Evolutionary conservation across 352 stramenopile species (phyloP).

Genomic region (Globisporangium rhizosaccharum): DNA sequence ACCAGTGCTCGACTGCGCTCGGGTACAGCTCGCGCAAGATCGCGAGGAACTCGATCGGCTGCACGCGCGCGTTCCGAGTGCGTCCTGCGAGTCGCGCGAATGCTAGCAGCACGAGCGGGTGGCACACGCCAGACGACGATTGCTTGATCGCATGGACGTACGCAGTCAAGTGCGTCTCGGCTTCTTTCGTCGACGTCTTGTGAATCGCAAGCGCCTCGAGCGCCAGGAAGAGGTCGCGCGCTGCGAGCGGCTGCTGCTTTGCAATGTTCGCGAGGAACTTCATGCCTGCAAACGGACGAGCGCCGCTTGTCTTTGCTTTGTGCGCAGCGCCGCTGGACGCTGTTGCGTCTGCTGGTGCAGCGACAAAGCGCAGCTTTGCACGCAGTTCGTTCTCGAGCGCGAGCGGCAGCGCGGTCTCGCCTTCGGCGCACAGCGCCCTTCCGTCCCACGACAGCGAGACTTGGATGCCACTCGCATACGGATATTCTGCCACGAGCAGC

Average conservation of each 20-base stretch:
- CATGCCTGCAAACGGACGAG: constrained; percentile 43
- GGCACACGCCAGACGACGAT: constrained; percentile 13
- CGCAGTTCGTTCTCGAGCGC: constrained; percentile 34
- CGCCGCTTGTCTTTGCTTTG: constrained; percentile 3
- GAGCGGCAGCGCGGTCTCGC: constrained; percentile 20
- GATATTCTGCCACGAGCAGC: constrained; percentile 21
- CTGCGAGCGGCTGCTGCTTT: constrained; percentile 22
- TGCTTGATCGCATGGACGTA: constrained; percentile 29
- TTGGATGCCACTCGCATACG: constrained; percentile 17
- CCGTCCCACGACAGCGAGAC: constrained; percentile 47
- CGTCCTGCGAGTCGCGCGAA: constrained; percentile 33
- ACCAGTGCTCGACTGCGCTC: constrained; percentile 35
- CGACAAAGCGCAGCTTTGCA: constrained; percentile 35
- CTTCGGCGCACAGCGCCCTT: constrained; percentile 28
- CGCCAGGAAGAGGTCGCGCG: constrained; percentile 44
- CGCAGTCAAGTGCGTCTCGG: constrained; percentile 21
- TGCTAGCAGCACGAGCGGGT: constrained; percentile 54
- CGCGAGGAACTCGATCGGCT: constrained; percentile 30
- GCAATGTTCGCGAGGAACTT: constrained; percentile 39
- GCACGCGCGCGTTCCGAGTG: constrained; percentile 6
- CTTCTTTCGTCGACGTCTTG: constrained; percentile 28
- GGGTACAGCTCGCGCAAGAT: constrained; percentile 54
- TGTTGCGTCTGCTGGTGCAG: neutral
- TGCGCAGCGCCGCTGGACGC: neutral
- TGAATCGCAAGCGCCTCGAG: constrained; percentile 51